Evolutionary conservation across 371 early-diverging fungal species (phyloP).

Genomic region (Syncephalastrum contaminatum): DNA sequence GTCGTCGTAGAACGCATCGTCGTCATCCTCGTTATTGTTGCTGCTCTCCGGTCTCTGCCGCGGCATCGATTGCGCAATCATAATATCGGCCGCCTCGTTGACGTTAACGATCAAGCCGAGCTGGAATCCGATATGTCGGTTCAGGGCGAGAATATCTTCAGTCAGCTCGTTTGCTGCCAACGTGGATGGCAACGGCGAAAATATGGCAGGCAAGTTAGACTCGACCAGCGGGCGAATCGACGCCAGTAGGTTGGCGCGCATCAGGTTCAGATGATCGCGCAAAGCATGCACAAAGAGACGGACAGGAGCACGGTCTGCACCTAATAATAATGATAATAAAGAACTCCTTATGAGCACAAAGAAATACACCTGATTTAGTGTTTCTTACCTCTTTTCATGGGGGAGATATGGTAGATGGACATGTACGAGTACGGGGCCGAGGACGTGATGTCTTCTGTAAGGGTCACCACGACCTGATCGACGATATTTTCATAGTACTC

Average conservation of each 20-base stretch:
- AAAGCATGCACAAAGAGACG: slow-evolving; percentile 23
- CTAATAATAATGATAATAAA: background rate
- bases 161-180: slow-evolving; percentile 12
- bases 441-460: slow-evolving; percentile 26
- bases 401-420: slow-evolving; percentile 11
- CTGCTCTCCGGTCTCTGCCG: slow-evolving; percentile 1
- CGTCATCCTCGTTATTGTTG: background rate
- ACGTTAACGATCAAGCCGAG: slow-evolving; percentile 25
- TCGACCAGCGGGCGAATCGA: slow-evolving; percentile 32
- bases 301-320: slow-evolving; percentile 13
- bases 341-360: no score
- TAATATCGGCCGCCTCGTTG: slow-evolving; percentile 19
- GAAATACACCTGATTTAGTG: no score
- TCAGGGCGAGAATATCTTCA: slow-evolving; percentile 16
- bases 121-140: slow-evolving; percentile 26
- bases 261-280: slow-evolving; percentile 22
- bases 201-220: slow-evolving; percentile 15
- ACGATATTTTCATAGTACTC: slow-evolving; percentile 49
- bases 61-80: slow-evolving; percentile 19
- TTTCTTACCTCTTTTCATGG: no score
- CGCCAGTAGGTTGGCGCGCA: slow-evolving; percentile 21
- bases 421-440: slow-evolving; percentile 27
- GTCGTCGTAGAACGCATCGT: background rate
- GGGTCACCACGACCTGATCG: slow-evolving; percentile 40
- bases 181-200: slow-evolving; percentile 5